Evolutionary conservation across 139 green algal species (phyloP).

Genomic region (Raphidocelis subcapitata): DNA sequence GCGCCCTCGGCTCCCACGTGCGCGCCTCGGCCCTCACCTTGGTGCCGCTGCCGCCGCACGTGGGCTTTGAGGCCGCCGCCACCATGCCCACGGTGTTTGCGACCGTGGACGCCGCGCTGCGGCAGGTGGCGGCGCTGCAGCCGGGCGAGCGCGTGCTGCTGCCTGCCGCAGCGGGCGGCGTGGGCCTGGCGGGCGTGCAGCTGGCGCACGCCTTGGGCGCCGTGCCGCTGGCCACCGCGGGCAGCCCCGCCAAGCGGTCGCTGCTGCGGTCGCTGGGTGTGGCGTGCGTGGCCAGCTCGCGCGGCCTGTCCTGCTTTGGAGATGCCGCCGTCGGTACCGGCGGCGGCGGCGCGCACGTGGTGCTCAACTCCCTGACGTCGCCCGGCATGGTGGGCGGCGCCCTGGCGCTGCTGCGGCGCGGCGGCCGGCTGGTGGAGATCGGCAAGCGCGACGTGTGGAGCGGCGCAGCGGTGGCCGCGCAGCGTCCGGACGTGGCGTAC

Average conservation of each 20-base stretch:
- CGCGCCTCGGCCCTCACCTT: conserved; percentile 49
- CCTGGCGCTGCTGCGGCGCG: conserved; percentile 46
- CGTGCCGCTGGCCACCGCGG: conserved; percentile 57
- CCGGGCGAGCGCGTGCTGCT: conserved; percentile 62
- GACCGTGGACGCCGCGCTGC: conserved; percentile 69
- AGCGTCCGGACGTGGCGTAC: conserved; percentile 79
- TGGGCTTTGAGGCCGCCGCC: conserved; percentile 71
- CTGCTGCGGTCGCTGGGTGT: conserved; percentile 61
- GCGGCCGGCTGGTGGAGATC: conserved; percentile 82
- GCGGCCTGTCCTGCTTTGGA: conserved; percentile 35
- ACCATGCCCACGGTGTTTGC: conserved; percentile 82
- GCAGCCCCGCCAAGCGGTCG: conserved; percentile 67
- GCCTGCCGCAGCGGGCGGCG: conserved; percentile 77
- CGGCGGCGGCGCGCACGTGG: conserved; percentile 61
- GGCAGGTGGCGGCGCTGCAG: conserved; percentile 35
- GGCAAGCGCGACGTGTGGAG: conserved; percentile 88
- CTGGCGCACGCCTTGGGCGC: conserved; percentile 41
- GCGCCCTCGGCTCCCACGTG: conserved; percentile 73
- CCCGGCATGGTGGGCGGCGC: conserved; percentile 67
- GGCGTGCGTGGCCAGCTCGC: conserved; percentile 28
- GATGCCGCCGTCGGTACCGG: conserved; percentile 17
- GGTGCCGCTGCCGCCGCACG: conserved; percentile 59
- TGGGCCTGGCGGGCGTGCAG: conserved; percentile 77
- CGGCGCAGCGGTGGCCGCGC: conserved; percentile 43
- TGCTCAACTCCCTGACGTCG: conserved; percentile 83